phyloP scores from a whole-genome alignment of 805 yeast species.

The Candida stauntonica region DNA sequence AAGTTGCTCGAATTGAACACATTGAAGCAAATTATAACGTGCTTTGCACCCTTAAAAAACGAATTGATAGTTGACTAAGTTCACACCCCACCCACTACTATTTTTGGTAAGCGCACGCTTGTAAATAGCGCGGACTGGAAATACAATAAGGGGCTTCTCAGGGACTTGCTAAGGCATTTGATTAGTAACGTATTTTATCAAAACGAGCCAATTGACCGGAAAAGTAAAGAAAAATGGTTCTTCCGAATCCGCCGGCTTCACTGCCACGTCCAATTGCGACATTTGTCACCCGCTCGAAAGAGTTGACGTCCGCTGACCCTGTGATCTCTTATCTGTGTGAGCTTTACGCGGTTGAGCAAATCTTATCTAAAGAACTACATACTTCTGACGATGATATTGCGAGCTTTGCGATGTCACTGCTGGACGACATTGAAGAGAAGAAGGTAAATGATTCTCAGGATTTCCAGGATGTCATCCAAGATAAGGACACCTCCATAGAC shows the following conservation, averaged over 20 bases:
- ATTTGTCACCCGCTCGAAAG: slow-evolving; percentile 51
- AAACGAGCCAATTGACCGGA: neutral
- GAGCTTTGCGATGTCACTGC: slow-evolving; percentile 49
- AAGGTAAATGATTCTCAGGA: slow-evolving; percentile 36
- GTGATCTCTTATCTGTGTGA: slow-evolving; percentile 68
- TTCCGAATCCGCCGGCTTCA: slow-evolving; percentile 9
- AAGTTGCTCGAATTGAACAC: too few species aligned
- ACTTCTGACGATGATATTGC: slow-evolving; percentile 51
- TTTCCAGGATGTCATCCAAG: slow-evolving; percentile 47
- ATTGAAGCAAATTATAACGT: too few species aligned
- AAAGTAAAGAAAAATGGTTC: too few species aligned
- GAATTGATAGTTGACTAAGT: too few species aligned
- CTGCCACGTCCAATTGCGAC: slow-evolving; percentile 32
- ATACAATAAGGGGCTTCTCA: too few species aligned
- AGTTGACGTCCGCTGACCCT: slow-evolving; percentile 55
- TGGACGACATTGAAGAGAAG: slow-evolving; percentile 66
- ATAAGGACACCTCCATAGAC: slow-evolving; percentile 52
- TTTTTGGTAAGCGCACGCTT: too few species aligned
- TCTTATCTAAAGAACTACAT: slow-evolving; percentile 59
- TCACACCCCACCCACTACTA: too few species aligned
- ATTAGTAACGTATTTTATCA: too few species aligned
- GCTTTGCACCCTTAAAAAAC: too few species aligned
- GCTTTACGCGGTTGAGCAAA: slow-evolving; percentile 68
- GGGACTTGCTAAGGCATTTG: too few species aligned
- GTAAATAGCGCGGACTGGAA: too few species aligned